A percentile compares a stretch with the other conserved stretches of the same genome.
Evolutionary conservation across 2,329 filamentous ascomycete genomes (phyloP).

Genomic region (Scedosporium aurantiacum): DNA sequence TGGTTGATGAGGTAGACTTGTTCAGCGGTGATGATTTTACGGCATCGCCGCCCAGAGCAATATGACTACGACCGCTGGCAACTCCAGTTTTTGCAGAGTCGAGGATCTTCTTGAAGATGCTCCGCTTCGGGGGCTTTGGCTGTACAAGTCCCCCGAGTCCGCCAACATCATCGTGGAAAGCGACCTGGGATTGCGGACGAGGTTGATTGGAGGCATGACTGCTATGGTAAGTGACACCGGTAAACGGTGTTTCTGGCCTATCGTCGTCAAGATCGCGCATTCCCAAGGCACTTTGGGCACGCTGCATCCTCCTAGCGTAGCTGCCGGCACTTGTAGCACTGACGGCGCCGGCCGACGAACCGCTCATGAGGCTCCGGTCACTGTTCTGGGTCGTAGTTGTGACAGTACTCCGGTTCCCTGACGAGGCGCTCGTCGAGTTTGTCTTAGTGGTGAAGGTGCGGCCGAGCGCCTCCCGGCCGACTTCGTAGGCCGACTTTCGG

Average conservation of each 20-base stretch:
- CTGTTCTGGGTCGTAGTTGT: conserved; percentile 70
- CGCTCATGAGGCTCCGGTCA: conserved; percentile 84
- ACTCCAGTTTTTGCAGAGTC: conserved; percentile 91
- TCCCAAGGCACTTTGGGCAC: conserved; percentile 56
- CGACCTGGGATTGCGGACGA: conserved; percentile 54
- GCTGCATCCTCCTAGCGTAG: conserved; percentile 62
- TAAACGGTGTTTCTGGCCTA: conserved; percentile 54
- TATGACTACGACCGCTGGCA: conserved; percentile 76
- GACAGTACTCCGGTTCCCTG: conserved; percentile 58
- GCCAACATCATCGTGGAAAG: conserved; percentile 53
- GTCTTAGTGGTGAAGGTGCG: conserved; percentile 85
- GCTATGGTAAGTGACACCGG: conserved; percentile 80
- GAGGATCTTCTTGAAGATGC: conserved; percentile 91
- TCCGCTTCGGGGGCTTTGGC: conserved; percentile 71
- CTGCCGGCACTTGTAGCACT: conserved; percentile 94
- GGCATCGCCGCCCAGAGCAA: conserved; percentile 48
- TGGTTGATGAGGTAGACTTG: conserved; percentile 19
- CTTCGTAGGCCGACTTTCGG: conserved; percentile 69
- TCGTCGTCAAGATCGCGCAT: conserved; percentile 44
- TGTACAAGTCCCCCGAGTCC: conserved; percentile 66
- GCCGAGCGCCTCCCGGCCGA: conserved; percentile 57
- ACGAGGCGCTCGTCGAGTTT: conserved; percentile 67
- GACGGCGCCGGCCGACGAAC: conserved; percentile 77
- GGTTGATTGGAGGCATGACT: conserved; percentile 59
- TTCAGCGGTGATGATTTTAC: conserved; percentile 31